Base-by-base conservation (phyloP, 1,284 basidiomycete species). In the Stygiomarasmius scandens region DNA sequence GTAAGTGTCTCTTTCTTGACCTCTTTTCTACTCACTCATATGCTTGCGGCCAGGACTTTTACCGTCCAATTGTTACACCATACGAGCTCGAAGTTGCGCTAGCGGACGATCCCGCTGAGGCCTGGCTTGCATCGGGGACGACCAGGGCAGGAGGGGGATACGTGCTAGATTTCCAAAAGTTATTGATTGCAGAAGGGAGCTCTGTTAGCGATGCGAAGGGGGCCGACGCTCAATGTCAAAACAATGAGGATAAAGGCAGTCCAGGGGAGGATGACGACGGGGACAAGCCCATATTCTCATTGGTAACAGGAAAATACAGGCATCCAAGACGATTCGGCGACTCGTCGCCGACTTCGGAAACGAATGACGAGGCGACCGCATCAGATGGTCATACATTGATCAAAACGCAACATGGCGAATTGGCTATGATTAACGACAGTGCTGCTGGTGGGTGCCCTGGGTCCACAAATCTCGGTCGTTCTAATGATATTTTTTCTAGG, bases 51-150 rank as follows among this genome's bases (percentile, higher is more conserved):
- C 58, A 95, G 87, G 96, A 98, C 23, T 99, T 96, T 69, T 79
- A 90, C 55, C 79, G 86, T 20, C 96, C 96, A 0, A 96, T 99
- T 53, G 83, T 99, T 23, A 98, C 96, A 1, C 97, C 97, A 0
- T 98, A 88, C 71, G 97, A 99, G 71, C 80, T 98, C 43, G 85
- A 92, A 64, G 74, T 97, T 2, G 94, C 96, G 0, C 78, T 99
- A 16, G 84, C 80, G 60, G 72, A 78, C 0, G 82, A 86, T 55
- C 83, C 38, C 4, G 38, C 38, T 19, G 38, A 41, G 16, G 38
- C 38, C 16, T 41, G 38, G 38, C 38, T 41, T 41, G 6, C 38
- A 4, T 41, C 38, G n/a, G 6, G 8, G 4, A 16, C 4, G 5
- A 41, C n/a, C 16, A 41, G 11, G 16, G 38, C 38, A n/a, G 38